Evolutionary conservation across 2,329 filamentous ascomycete species (phyloP), one percentile per base, ranked within the genome.

Genomic region (Nigrograna mackinnonii): DNA sequence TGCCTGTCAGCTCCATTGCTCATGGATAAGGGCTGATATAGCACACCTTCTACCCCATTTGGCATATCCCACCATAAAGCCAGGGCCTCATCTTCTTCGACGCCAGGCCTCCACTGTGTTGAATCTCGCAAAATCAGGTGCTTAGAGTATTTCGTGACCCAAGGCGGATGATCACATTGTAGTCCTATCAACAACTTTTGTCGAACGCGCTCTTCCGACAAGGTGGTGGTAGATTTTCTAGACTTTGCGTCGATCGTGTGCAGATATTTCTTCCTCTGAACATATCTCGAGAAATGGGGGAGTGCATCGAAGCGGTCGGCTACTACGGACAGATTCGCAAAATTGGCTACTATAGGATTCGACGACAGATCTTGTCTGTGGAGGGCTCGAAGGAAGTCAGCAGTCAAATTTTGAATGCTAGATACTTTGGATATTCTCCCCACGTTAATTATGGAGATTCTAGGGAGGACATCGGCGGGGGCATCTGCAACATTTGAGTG

Each of bases 51-150:
- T 16, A 91, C 64, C 1, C 79, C 80, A 43, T 83, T 78, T 0
- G 85, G 86, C 14, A 91, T 66, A 58, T 86, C 80, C 85, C 86
- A 90, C 87, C 87, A 91, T 11, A 80, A 71, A 3, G 83, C 76
- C 41, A 58, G 64, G 35, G 55, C 68, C 39, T 68, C 43, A 34
- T 69, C 58, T 41, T 68, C 60, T 20, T 74, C 71, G 2, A 55
- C 49, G 2, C 50, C 59, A 9, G 64, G 57, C 21, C 63, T 72
- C 84, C 85, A 83, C 47, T 77, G 77, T 35, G 70, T 67, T 4
- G 83, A 89, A 14, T 86, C 86, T 47, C 79, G 78, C 48, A 85
- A 67, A 40, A 90, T 82, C 22, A 91, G 65, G 50, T 88, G 83
- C 21, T 79, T 77, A 1, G 85, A 86, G 21, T 82, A 79, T 14